Evolutionary conservation across 495 filamentous ascomycete genomes (phyloP), one percentile per base, ranked within the genome.

Genomic region (Tuber aestivum): DNA sequence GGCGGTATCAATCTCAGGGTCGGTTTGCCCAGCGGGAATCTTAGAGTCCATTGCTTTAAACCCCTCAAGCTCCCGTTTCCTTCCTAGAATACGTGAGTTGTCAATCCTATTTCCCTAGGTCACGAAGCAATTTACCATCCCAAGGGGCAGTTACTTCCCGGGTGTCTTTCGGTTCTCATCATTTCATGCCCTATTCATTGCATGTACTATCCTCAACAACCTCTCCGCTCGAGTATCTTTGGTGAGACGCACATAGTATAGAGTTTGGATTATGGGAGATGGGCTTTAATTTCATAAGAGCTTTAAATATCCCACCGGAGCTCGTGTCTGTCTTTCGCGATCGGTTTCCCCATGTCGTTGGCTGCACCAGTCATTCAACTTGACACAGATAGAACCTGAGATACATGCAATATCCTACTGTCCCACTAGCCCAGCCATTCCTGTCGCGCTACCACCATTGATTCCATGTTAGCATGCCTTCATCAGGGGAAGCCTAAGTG

Each of bases 371-470:
- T 56, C n/a, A 27, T 74, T 75, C 10, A 71, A 56, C 50, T 10
- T 71, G 9, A 56, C 21, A 27, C 12, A 27, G 3, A 44, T 56
- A 21, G 76, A 78, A 41, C 77, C 79, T 21, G 6, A 37, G 21
- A 74, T 74, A 61, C 78, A 73, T 37, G 42, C 48, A 12, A 44
- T 75, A 27, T 40, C 38, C 2, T 40, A 7, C 38, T 40, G 7
- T 40, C 38, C 69, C 32, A 23, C 78, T 75, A 40, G 27, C 69
- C 6, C 68, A 75, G 0, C 37, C 75, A 8, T 41, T 20, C 14
- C 78, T 77, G 14, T 72, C 77, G 14, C 75, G 74, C 70, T 79
- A 70, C 35, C 75, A 69, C 40, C 69, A 72, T 73, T 75, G 41
- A 3, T 45, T 21, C 74, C 1, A 23, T 12, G 44, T 79, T 32